These are phyloP conservation scores for Candida gigantensis DNA, from an alignment of 1,139 yeast genomes.

Conservation along the genomic window DNA sequence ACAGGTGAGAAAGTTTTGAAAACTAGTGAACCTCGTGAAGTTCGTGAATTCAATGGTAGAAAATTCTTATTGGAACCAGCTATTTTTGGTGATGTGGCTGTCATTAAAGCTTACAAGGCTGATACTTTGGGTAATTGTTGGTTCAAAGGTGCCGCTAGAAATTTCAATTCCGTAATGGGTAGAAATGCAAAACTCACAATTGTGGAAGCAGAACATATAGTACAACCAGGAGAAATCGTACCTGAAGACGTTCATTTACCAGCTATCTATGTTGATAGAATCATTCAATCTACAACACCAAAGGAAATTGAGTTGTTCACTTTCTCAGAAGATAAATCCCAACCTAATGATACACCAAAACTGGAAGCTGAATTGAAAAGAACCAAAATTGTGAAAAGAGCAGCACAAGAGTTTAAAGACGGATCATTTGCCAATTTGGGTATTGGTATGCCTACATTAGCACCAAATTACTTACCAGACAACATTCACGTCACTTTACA, in stretches of 20 bases:
- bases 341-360: conserved; percentile 15
- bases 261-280: conserved; percentile 42
- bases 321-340: conserved; percentile 13
- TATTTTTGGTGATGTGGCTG: conserved; percentile 47
- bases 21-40: conserved; percentile 40
- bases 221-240: conserved; percentile 45
- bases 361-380: conserved; percentile 25
- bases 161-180: conserved; percentile 49
- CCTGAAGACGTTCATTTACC: conserved; percentile 52
- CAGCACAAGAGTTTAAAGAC: conserved; percentile 45
- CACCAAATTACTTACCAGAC: conserved; percentile 43
- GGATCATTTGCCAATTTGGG: conserved; percentile 50
- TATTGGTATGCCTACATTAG: conserved; percentile 52
- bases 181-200: conserved; percentile 47
- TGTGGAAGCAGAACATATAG: conserved; percentile 54
- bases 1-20: conserved; percentile 35
- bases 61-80: conserved; percentile 46
- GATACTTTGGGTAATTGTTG: conserved; percentile 50
- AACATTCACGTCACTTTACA: conserved; percentile 42
- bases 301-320: conserved; percentile 44
- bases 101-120: conserved; percentile 49
- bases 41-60: conserved; percentile 43
- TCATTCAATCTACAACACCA: conserved; percentile 41
- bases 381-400: conserved; percentile 42
- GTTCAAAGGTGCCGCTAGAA: conserved; percentile 49